Percentiles rank a stretch among this genome's conserved stretches.
Conservation (phyloP, 352 stramenopile genomes). For the Nothophytophthora sp. region DNA sequence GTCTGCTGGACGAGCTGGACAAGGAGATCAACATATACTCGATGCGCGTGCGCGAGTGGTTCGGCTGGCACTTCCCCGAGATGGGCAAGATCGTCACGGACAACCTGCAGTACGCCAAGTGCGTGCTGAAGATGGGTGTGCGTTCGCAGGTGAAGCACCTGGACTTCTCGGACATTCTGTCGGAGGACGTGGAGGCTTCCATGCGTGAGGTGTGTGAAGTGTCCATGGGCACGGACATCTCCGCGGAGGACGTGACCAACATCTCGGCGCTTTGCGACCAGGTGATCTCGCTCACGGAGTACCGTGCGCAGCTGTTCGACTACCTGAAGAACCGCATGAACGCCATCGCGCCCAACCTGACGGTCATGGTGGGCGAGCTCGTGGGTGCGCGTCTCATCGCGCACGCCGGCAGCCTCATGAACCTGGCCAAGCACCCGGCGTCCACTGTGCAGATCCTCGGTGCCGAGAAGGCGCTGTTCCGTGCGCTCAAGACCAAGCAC, state of each 20-base stretch:
- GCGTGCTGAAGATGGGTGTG: slow-evolving; percentile 95
- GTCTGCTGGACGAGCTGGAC: slow-evolving; percentile 99
- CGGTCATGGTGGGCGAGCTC: slow-evolving; percentile 98
- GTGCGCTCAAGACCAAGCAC: slow-evolving; percentile 99
- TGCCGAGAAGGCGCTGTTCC: slow-evolving; percentile 99
- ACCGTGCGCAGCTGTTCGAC: slow-evolving; percentile 97
- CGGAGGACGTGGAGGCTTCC: slow-evolving; percentile 91
- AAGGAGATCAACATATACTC: slow-evolving; percentile 99
- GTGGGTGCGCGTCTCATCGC: slow-evolving; percentile 99
- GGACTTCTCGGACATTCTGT: slow-evolving; percentile 92
- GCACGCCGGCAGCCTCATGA: slow-evolving; percentile 99
- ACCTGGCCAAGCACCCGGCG: slow-evolving; percentile 99
- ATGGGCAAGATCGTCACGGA: slow-evolving; percentile 98
- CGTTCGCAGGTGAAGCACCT: slow-evolving; percentile 92
- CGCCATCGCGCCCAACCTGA: slow-evolving; percentile 99
- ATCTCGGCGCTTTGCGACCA: slow-evolving; percentile 94
- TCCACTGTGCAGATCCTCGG: slow-evolving; percentile 99
- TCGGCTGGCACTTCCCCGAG: slow-evolving; percentile 97
- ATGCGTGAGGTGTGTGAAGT: slow-evolving; percentile 99
- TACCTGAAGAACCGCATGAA: slow-evolving; percentile 99
- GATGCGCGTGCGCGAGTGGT: slow-evolving; percentile 99
- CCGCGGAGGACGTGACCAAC: slow-evolving; percentile 98
- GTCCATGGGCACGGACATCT: slow-evolving; percentile 99
- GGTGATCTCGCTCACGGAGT: slow-evolving; percentile 89
- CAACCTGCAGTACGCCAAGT: slow-evolving; percentile 99